These are phyloP conservation scores for Fallopia convolvulus DNA, from an alignment of 148 eudicot genomes.

Conservation along the genomic window DNA sequence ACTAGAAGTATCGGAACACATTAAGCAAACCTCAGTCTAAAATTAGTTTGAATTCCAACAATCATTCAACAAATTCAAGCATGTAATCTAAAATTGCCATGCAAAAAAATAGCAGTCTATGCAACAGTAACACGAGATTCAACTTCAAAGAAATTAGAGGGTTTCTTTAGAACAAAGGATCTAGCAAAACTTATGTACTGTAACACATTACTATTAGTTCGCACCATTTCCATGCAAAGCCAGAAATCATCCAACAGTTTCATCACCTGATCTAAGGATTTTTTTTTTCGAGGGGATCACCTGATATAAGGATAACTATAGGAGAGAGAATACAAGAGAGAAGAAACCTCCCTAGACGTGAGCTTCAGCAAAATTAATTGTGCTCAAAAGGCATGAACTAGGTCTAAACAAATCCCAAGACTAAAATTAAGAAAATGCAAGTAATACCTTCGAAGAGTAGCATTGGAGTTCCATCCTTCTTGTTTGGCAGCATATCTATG, in stretches of 20 bases:
- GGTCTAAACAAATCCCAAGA: not conserved
- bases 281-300: not conserved
- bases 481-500: conserved; percentile 62
- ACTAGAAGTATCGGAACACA: not conserved
- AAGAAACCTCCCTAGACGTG: not conserved
- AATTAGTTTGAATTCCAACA: not conserved
- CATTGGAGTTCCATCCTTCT: conserved; percentile 69
- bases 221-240: too few species aligned
- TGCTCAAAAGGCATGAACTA: not conserved
- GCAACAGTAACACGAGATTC: not conserved
- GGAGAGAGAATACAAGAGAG: not conserved
- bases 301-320: not conserved
- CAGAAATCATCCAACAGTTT: too few species aligned
- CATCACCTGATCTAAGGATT: too few species aligned
- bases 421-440: not conserved
- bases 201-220: not conserved
- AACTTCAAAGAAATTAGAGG: not conserved
- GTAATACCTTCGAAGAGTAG: conserved; percentile 69
- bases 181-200: not conserved
- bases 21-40: not conserved
- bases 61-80: not conserved
- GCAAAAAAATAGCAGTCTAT: not conserved
- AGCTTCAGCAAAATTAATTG: not conserved
- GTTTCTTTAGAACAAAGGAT: not conserved
- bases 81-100: not conserved